These are phyloP conservation scores for Metschnikowia shivogae DNA, from an alignment of 805 yeast species.

Conservation along the genomic window DNA sequence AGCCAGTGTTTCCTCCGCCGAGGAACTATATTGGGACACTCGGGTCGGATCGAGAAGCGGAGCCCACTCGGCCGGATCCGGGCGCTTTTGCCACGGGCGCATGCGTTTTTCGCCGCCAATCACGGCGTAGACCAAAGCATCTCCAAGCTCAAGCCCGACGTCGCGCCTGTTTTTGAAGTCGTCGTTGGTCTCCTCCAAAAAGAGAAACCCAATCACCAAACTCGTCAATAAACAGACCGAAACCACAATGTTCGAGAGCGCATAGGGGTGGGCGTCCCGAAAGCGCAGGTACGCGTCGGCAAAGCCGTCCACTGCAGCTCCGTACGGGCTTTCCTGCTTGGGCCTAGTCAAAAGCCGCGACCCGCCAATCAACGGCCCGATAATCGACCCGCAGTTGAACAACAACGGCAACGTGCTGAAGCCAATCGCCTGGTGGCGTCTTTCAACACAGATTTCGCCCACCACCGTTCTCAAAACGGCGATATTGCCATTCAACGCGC, in stretches of 20 bases:
- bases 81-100: conserved; percentile 21
- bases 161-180: conserved; percentile 37
- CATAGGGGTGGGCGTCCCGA: conserved; percentile 43
- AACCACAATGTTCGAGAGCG: conserved; percentile 50
- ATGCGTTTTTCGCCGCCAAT: conserved; percentile 19
- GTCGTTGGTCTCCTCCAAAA: conserved; percentile 52
- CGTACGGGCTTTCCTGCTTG: conserved; percentile 17
- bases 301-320: not conserved
- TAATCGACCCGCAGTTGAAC: conserved; percentile 56
- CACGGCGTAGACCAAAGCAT: conserved; percentile 17
- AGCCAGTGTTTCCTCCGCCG: not conserved
- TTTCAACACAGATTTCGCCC: conserved; percentile 56
- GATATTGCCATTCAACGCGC: conserved; percentile 59
- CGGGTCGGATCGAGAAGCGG: not conserved
- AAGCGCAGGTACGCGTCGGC: conserved; percentile 19
- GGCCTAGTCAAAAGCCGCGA: conserved; percentile 50
- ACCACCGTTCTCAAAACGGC: conserved; percentile 60
- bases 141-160: conserved; percentile 45
- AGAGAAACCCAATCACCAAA: conserved; percentile 38
- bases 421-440: conserved; percentile 59
- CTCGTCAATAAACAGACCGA: conserved; percentile 34
- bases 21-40: too few species aligned
- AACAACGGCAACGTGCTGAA: conserved; percentile 58
- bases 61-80: not conserved
- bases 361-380: conserved; percentile 58